phyloP scores from a whole-genome alignment of 73 alveolate species.

The Tetrahymena thermophila region DNA sequence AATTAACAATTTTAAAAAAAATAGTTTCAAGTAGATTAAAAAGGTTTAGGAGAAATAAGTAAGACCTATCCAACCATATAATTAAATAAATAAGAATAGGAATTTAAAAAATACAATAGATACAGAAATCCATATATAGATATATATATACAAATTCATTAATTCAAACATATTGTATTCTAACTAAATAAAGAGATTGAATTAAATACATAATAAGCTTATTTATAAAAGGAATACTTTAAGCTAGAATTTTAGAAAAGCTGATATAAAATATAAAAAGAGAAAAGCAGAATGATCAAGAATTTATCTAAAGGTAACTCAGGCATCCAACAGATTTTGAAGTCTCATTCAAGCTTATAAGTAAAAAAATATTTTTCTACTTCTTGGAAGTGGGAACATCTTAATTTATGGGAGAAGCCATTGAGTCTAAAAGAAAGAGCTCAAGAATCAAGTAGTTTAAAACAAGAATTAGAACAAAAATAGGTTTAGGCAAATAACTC shows the following conservation, averaged over 20 bases:
- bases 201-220: not conserved
- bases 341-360: not conserved
- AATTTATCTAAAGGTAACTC: not conserved
- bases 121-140: not conserved
- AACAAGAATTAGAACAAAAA: not conserved
- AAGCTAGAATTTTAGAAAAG: not conserved
- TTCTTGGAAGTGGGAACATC: not conserved
- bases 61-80: not conserved
- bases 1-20: not conserved
- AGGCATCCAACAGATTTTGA: not conserved
- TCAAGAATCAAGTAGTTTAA: not conserved
- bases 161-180: not conserved
- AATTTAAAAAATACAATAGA: too few relatives aligned
- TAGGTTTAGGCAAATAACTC: not conserved
- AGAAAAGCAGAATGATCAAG: not conserved
- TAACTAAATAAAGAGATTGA: too few relatives aligned
- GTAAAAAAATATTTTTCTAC: not conserved
- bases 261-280: too few relatives aligned
- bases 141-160: too few relatives aligned
- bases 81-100: too few relatives aligned
- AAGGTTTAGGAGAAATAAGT: not conserved
- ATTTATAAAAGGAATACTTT: not conserved
- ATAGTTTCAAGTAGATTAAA: not conserved
- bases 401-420: not conserved
- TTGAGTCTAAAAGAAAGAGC: not conserved